Evolutionary conservation across 495 filamentous ascomycete species (phyloP).

Genomic region (Evernia prunastri): DNA sequence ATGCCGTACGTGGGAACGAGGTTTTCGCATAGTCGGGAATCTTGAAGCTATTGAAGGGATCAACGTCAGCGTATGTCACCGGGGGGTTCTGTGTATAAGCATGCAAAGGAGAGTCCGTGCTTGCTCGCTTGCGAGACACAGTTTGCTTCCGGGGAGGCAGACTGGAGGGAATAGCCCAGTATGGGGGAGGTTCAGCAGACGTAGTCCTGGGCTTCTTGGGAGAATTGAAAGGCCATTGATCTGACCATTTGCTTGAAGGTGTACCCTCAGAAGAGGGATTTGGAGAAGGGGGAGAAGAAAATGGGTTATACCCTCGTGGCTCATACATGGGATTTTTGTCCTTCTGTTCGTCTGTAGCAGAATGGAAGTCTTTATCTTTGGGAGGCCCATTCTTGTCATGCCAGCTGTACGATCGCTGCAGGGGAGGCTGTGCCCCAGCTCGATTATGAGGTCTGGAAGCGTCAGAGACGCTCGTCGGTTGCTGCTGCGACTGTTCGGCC

Average conservation of each 20-base stretch:
- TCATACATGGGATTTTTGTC: conserved; percentile 26
- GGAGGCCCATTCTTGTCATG: conserved; percentile 20
- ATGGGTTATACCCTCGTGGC: conserved; percentile 27
- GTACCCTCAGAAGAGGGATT: conserved; percentile 9
- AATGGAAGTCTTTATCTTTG: conserved; percentile 10
- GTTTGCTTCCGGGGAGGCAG: conserved; percentile 12
- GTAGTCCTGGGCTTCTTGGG: conserved; percentile 11
- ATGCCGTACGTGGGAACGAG: conserved; percentile 32
- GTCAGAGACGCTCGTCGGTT: conserved; percentile 4
- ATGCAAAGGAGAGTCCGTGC: background rate
- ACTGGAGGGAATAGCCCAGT: conserved; percentile 26
- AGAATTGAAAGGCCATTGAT: conserved; percentile 19
- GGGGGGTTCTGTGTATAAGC: background rate
- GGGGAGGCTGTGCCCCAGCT: conserved; percentile 11
- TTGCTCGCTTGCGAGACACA: background rate
- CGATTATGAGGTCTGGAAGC: background rate
- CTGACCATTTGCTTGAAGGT: conserved; percentile 22
- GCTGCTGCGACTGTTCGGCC: conserved; percentile 15
- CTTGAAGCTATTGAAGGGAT: conserved; percentile 41
- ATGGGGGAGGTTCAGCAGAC: conserved; percentile 8
- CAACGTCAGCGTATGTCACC: conserved; percentile 23
- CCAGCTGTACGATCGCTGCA: conserved; percentile 24
- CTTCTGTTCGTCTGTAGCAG: conserved; percentile 9
- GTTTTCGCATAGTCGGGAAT: conserved; percentile 34
- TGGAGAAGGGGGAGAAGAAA: conserved; percentile 23